Conservation (phyloP, 176 grass and related monocot genomes). For the Phoenix dactylifera region DNA sequence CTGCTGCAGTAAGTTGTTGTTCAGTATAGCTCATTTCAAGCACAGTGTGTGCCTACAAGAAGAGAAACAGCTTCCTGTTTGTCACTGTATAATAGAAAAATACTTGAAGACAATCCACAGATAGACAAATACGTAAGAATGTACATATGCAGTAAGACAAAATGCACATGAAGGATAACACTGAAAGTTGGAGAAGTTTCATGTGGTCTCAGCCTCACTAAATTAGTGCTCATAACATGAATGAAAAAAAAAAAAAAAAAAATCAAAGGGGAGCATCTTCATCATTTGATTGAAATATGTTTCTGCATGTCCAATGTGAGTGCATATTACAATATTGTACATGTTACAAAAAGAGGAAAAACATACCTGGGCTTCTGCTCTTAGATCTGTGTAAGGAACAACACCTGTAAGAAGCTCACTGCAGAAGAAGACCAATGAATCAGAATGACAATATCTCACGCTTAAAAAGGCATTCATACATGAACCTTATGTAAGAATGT, state of each 20-base stretch:
- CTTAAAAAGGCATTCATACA: too few relatives aligned
- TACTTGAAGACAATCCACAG: neutral
- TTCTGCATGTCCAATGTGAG: too few relatives aligned
- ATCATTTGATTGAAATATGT: too few relatives aligned
- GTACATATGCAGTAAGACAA: too few relatives aligned
- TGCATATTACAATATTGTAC: neutral
- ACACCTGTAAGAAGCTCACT: conserved; percentile 94
- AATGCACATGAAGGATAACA: too few relatives aligned
- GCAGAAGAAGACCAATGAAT: conserved; percentile 25
- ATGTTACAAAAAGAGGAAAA: conserved; percentile 8
- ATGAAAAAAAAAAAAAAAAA: too few relatives aligned
- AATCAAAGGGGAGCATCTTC: too few relatives aligned
- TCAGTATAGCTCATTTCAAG: conserved; percentile 99
- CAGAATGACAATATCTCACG: neutral
- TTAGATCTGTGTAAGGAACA: conserved; percentile 88
- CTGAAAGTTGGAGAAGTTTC: too few relatives aligned
- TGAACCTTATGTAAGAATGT: too few relatives aligned
- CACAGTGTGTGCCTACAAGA: conserved; percentile 78
- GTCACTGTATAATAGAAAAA: neutral
- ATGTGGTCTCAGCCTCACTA: too few relatives aligned
- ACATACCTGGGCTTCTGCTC: conserved; percentile 92
- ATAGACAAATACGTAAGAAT: too few relatives aligned
- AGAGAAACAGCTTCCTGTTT: conserved; percentile 3
- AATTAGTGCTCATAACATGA: too few relatives aligned
- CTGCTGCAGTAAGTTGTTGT: conserved; percentile 74